Evolutionary conservation across 805 yeast species (phyloP).

Genomic region (Pichia rugopelliculosa): DNA sequence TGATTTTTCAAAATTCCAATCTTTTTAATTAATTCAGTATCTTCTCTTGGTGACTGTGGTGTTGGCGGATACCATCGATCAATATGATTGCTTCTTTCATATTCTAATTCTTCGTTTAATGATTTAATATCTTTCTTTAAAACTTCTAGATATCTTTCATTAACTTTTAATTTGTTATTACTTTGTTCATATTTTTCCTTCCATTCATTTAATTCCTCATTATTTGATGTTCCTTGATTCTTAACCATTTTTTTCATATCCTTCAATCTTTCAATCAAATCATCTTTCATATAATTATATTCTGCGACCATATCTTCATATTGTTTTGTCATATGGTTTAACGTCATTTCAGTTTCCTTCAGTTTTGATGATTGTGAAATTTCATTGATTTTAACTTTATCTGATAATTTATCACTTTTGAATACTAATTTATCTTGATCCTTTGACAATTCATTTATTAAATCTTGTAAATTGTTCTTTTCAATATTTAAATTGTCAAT

Average conservation of each 20-base stretch:
- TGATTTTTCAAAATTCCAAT: conserved; percentile 31
- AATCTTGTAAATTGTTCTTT: conserved; percentile 12
- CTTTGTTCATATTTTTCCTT: conserved; percentile 3
- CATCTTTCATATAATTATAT: conserved; percentile 28
- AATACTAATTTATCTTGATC: conserved; percentile 16
- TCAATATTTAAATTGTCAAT: conserved; percentile 12
- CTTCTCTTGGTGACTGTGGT: conserved; percentile 20
- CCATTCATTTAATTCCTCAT: conserved; percentile 1
- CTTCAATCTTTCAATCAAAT: conserved; percentile 23
- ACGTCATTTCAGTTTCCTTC: neutral
- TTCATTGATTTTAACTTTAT: conserved; percentile 1
- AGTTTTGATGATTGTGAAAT: neutral
- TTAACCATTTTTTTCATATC: conserved; percentile 16
- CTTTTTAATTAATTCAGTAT: neutral
- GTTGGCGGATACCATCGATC: conserved; percentile 19
- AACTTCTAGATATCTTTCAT: conserved; percentile 3
- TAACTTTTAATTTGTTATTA: conserved; percentile 1
- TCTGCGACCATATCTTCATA: conserved; percentile 19
- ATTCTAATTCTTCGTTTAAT: conserved; percentile 2
- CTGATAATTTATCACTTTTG: conserved; percentile 12
- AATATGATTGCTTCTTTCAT: conserved; percentile 12
- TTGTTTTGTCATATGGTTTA: conserved; percentile 5
- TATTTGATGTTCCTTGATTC: conserved; percentile 7
- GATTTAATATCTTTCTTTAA: conserved; percentile 5
- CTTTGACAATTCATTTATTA: conserved; percentile 16